These are phyloP conservation scores for Ustilago cynodontis DNA, from an alignment of 1,284 basidiomycete genomes.

Conservation along the genomic window DNA sequence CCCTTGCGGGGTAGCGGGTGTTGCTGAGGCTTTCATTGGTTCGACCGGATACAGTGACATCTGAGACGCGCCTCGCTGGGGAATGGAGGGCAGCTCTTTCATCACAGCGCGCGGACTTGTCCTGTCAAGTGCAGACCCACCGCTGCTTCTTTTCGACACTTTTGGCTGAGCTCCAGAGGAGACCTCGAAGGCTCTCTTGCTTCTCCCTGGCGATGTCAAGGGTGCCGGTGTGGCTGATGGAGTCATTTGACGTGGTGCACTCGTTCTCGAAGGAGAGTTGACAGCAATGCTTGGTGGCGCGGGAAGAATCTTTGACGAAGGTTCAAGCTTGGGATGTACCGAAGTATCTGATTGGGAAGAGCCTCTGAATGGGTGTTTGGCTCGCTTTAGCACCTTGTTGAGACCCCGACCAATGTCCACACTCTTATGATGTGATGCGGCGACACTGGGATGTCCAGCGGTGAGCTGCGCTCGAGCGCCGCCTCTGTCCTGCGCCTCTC, in stretches of 20 bases:
- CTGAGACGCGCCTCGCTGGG: slow-evolving; percentile 36
- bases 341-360: not conserved
- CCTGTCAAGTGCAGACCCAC: not conserved
- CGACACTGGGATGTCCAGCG: not conserved
- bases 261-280: not conserved
- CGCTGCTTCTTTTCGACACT: slow-evolving; percentile 10
- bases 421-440: not conserved
- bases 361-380: slow-evolving; percentile 28
- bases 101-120: slow-evolving; percentile 11
- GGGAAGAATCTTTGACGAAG: not conserved
- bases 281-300: slow-evolving; percentile 6
- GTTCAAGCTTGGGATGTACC: not conserved
- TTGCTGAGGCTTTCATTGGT: not conserved
- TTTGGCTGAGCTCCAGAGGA: slow-evolving; percentile 8
- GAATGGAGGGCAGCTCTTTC: slow-evolving; percentile 37
- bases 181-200: slow-evolving; percentile 11
- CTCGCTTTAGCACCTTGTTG: slow-evolving; percentile 33
- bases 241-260: not conserved
- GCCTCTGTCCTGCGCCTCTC: not conserved
- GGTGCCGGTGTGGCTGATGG: not conserved
- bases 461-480: not conserved
- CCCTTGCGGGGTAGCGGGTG: slow-evolving; percentile 28
- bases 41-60: slow-evolving; percentile 15
- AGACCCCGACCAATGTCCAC: slow-evolving; percentile 26
- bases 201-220: slow-evolving; percentile 14